These are phyloP conservation scores for Psidium friedrichsthalianum DNA, from an alignment of 345 rosid genomes.

Conservation along the genomic window DNA sequence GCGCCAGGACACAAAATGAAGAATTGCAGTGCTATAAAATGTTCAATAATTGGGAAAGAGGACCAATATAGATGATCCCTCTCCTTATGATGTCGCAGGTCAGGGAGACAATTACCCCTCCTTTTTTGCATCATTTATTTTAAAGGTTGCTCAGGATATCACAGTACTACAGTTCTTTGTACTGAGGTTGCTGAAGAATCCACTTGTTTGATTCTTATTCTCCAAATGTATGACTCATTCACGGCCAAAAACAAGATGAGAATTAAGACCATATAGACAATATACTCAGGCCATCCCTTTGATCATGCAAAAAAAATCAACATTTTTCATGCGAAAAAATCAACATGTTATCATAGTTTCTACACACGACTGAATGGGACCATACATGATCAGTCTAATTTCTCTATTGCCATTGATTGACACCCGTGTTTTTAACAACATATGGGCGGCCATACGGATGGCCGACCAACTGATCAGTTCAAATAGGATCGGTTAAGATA, in stretches of 20 bases:
- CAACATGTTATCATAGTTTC: not conserved
- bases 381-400: too few species aligned
- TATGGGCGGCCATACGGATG: too few species aligned
- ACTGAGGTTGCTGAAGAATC: not conserved
- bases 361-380: not conserved
- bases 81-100: not conserved
- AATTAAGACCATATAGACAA: not conserved
- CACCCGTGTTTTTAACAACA: too few species aligned
- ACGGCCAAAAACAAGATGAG: not conserved
- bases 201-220: not conserved
- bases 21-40: not conserved
- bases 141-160: not conserved
- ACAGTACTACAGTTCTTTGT: not conserved
- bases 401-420: too few species aligned
- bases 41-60: not conserved
- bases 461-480: too few species aligned
- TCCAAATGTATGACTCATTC: not conserved
- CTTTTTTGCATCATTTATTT: too few species aligned
- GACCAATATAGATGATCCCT: not conserved
- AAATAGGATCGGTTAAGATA: too few species aligned
- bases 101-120: not conserved
- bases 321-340: too few species aligned
- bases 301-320: not conserved
- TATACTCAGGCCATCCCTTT: not conserved
- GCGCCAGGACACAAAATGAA: not conserved